phyloP scores from a whole-genome alignment of 2,329 filamentous ascomycete species.

The Cladophialophora psammophila region DNA sequence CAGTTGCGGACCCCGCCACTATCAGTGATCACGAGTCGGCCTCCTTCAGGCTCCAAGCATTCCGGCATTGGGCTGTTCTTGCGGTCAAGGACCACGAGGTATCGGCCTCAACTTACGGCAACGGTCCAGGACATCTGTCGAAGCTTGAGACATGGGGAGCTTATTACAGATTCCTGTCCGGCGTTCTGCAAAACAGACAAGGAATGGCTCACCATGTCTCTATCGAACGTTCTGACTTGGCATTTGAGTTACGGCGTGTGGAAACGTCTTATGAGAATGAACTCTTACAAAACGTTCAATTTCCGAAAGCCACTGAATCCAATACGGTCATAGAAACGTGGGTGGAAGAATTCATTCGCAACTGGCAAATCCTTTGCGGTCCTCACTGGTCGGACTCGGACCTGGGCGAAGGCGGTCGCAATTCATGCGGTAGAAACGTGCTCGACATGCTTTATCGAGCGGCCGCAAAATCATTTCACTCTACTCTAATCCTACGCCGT shows the following conservation, averaged over 20 bases:
- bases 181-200: constrained; percentile 67
- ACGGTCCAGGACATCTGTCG: constrained; percentile 43
- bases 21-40: constrained; percentile 15
- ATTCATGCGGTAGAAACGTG: constrained; percentile 75
- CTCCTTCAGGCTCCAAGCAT: constrained; percentile 55
- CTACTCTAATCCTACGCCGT: constrained; percentile 82
- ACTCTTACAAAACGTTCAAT: constrained; percentile 78
- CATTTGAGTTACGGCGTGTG: constrained; percentile 78
- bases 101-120: constrained; percentile 34
- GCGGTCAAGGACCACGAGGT: constrained; percentile 31
- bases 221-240: constrained; percentile 66
- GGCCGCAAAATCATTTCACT: constrained; percentile 93
- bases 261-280: constrained; percentile 81
- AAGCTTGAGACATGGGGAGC: constrained; percentile 80
- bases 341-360: constrained; percentile 77
- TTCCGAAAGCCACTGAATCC: constrained; percentile 81
- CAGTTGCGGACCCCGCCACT: constrained; percentile 25
- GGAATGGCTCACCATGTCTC: constrained; percentile 25
- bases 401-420: constrained; percentile 80
- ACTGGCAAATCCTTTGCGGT: constrained; percentile 85
- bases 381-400: constrained; percentile 81
- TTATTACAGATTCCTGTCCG: constrained; percentile 81
- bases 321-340: constrained; percentile 83
- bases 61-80: constrained; percentile 53
- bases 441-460: constrained; percentile 88